Conservation (phyloP, 495 filamentous ascomycete species). For the Tuber magnatum region DNA sequence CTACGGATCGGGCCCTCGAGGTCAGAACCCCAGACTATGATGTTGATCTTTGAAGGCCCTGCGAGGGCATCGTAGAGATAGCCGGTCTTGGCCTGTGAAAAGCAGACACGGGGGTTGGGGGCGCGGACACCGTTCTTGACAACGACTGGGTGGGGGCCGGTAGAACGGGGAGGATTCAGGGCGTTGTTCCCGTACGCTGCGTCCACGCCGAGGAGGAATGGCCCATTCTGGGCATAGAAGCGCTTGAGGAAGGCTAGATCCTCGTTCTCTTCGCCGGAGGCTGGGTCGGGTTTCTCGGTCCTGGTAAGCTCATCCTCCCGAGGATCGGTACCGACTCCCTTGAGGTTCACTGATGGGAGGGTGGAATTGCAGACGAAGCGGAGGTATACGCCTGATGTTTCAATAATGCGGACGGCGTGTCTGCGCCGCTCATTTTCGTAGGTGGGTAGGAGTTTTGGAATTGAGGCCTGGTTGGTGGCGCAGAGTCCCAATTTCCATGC, state of each 20-base stretch:
- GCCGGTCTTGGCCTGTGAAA: conserved; percentile 30
- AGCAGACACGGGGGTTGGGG: conserved; percentile 43
- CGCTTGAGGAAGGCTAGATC: conserved; percentile 27
- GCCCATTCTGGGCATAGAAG: conserved; percentile 36
- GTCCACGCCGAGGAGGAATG: conserved; percentile 39
- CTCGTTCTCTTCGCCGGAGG: conserved; percentile 6
- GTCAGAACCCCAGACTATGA: conserved; percentile 42
- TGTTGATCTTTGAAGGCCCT: conserved; percentile 36
- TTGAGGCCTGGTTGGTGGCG: conserved; percentile 23
- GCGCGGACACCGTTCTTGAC: conserved; percentile 40
- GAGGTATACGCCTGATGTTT: conserved; percentile 41
- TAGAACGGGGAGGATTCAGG: neutral
- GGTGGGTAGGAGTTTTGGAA: conserved; percentile 37
- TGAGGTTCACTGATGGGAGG: conserved; percentile 27
- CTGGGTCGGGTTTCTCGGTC: conserved; percentile 3
- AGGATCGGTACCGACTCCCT: conserved; percentile 21
- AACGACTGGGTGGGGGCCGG: neutral
- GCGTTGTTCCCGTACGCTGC: conserved; percentile 22
- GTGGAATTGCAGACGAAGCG: conserved; percentile 42
- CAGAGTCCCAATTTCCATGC: conserved; percentile 44
- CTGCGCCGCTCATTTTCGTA: conserved; percentile 43
- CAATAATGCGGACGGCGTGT: conserved; percentile 40
- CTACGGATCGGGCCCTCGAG: conserved; percentile 33
- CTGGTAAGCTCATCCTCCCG: conserved; percentile 11
- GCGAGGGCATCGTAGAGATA: conserved; percentile 43